These are phyloP conservation scores for Alternaria gansuensis DNA, from an alignment of 2,329 filamentous ascomycete species.

Conservation along the genomic window DNA sequence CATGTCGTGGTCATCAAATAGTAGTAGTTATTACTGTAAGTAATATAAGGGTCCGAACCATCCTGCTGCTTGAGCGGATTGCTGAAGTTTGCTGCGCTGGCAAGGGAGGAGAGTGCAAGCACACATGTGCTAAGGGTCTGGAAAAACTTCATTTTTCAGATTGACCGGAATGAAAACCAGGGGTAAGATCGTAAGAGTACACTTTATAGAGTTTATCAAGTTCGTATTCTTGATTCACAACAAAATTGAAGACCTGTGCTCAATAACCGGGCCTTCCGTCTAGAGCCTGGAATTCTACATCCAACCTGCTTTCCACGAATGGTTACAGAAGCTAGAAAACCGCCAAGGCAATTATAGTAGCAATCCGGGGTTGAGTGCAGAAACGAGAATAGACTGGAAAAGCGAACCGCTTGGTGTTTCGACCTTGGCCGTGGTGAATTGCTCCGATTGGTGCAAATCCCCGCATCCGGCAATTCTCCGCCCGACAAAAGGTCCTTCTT, in stretches of 20 bases:
- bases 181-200: neutral
- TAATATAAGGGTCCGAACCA: constrained; percentile 64
- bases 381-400: neutral
- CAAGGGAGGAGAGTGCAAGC: constrained; percentile 33
- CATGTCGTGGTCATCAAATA: constrained; percentile 67
- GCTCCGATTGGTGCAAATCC: constrained; percentile 27
- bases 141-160: constrained; percentile 27
- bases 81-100: constrained; percentile 55
- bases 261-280: neutral
- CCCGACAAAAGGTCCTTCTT: constrained; percentile 6
- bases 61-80: constrained; percentile 63
- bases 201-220: neutral
- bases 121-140: constrained; percentile 22
- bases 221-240: neutral
- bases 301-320: constrained; percentile 11
- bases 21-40: constrained; percentile 64
- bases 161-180: neutral
- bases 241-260: neutral
- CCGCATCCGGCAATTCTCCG: constrained; percentile 13
- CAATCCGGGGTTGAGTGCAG: neutral
- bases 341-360: constrained; percentile 3
- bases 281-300: neutral
- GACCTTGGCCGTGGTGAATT: neutral
- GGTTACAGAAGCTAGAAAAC: neutral
- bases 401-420: constrained; percentile 6